Evolutionary conservation across 2,329 filamentous ascomycete species (phyloP), one percentile per base, ranked within the genome.

Genomic region (Thielaviopsis musarum): DNA sequence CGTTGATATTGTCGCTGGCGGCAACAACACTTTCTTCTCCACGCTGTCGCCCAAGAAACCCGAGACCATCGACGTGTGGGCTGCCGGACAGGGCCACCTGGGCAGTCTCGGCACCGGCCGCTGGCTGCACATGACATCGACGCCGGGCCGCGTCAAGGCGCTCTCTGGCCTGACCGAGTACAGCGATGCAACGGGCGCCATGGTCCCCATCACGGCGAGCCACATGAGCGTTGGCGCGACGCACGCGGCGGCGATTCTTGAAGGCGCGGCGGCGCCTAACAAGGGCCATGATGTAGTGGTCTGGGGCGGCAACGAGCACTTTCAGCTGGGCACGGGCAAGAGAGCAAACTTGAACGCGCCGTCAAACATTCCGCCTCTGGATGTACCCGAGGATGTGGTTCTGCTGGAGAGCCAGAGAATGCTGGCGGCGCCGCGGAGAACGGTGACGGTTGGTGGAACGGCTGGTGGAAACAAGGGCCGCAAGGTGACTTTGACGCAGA

Each of bases 261-360:
- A 83, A 67, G 96, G 96, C 68, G 80, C 86, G 30, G 87, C 87
- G 0, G 30, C 38, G 7, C 48, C 52, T 17, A 48, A 41, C 34
- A 77, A 83, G 58, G 93, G 93, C 55, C 83, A 86, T 4, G 93
- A 97, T 69, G 84, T 91, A 30, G 70, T 97, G 1, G 94, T 88
- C 76, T 98, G 91, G 88, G 93, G 93, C 63, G 89, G 89, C 58
- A 98, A 97, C 67, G 91, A 97, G 73, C 81, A 85, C 69, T 96
- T 87, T 70, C 93, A 98, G 72, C 80, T 98, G 26, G 93, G 93
- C 13, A 96, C 87, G 0, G 91, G 93, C 28, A 94, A 87, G 75
- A 76, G 91, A 63, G 93, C 82, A 66, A 97, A 97, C 67, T 68
- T 87, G 10, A 80, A 81, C 57, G 77, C 78, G 13, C 93, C 93